These are phyloP conservation scores for Ophiostoma quercus DNA, from an alignment of 2,329 filamentous ascomycete species.

Conservation along the genomic window DNA sequence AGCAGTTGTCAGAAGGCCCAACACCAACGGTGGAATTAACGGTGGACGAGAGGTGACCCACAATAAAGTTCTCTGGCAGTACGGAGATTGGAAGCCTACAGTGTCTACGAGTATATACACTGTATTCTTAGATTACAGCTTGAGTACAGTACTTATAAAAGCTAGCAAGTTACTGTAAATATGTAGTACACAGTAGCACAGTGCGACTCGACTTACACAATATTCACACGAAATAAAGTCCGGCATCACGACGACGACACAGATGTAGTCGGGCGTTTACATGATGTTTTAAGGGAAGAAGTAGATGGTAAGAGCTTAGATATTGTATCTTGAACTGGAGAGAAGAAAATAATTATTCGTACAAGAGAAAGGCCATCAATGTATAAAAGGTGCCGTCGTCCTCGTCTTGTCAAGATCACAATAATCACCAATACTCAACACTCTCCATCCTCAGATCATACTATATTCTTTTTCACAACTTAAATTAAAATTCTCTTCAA, in stretches of 20 bases:
- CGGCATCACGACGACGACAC: neutral
- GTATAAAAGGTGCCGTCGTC: no score
- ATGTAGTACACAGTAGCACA: neutral
- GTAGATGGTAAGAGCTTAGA: no score
- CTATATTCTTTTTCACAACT: neutral
- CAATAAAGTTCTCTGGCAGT: neutral
- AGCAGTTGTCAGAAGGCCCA: neutral
- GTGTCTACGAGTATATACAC: neutral
- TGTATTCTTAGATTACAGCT: neutral
- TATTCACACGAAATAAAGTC: neutral
- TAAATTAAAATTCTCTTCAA: no score
- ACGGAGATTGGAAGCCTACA: neutral
- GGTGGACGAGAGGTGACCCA: neutral
- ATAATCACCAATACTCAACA: no score
- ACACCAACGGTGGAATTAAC: neutral
- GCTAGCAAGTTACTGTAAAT: neutral
- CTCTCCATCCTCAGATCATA: no score
- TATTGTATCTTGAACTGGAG: no score
- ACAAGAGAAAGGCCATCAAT: no score
- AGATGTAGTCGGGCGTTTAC: no score
- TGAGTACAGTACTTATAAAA: neutral
- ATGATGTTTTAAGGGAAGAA: no score
- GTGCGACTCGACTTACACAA: constrained; percentile 8
- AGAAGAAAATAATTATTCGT: no score
- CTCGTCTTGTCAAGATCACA: no score